These are phyloP conservation scores for Lagenidium sp. DNA, from an alignment of 352 stramenopile species.

Conservation along the genomic window DNA sequence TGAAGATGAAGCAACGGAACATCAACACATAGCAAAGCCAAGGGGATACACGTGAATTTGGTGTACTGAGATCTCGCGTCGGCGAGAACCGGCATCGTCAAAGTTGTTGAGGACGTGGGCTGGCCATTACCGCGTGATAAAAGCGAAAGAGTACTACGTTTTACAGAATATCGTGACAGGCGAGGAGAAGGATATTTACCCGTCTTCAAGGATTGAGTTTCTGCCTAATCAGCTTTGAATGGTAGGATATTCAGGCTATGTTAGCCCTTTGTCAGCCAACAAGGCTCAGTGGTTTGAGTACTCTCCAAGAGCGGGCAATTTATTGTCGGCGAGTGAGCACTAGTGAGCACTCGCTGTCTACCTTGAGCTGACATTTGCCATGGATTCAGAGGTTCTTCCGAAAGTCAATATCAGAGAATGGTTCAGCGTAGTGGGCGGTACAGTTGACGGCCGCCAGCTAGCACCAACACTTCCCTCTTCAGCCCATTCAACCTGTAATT, in stretches of 20 bases:
- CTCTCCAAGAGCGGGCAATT: too few species aligned
- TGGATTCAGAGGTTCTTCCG: too few species aligned
- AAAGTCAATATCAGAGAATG: too few species aligned
- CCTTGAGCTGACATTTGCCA: too few species aligned
- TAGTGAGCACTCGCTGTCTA: too few species aligned
- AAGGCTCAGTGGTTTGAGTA: too few species aligned
- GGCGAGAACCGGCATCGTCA: constrained; percentile 13
- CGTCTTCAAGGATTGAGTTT: constrained; percentile 57
- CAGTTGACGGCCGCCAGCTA: too few species aligned
- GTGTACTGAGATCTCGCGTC: constrained; percentile 18
- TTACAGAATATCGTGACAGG: constrained; percentile 13
- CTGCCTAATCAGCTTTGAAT: constrained; percentile 88
- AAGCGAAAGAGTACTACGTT: constrained; percentile 11
- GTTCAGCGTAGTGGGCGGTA: too few species aligned
- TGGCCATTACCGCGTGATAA: constrained; percentile 14
- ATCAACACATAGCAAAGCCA: constrained; percentile 1
- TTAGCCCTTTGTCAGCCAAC: too few species aligned
- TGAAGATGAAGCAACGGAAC: constrained; percentile 3
- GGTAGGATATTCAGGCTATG: constrained; percentile 90
- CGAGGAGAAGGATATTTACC: constrained; percentile 14
- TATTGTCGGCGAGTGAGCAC: too few species aligned
- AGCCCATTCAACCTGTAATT: too few species aligned
- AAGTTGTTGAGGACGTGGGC: constrained; percentile 26
- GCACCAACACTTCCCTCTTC: too few species aligned
- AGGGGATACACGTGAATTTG: constrained; percentile 8